Evolutionary conservation across 2,329 filamentous ascomycete species (phyloP).

Genomic region (Zymoseptoria pseudotritici): DNA sequence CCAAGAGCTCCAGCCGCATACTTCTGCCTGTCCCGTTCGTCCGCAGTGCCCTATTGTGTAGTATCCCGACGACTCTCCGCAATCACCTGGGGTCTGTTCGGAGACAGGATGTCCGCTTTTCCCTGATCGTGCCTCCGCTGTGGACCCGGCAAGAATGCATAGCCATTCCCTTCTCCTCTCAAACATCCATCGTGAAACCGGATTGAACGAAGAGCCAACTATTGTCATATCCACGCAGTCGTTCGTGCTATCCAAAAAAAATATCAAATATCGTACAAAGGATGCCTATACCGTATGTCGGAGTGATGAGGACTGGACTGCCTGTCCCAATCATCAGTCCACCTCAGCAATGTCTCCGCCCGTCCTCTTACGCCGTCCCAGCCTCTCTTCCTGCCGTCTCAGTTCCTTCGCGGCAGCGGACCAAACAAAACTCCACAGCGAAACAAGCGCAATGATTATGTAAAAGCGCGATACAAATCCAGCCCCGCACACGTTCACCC

Average conservation of each 20-base stretch:
- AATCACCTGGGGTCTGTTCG: no score
- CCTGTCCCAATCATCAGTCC: neutral
- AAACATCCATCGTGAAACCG: no score
- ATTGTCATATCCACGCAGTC: neutral
- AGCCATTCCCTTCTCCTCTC: no score
- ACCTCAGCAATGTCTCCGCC: neutral
- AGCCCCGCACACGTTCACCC: neutral
- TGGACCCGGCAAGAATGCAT: no score
- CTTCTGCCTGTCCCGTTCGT: no score
- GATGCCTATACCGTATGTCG: constrained; percentile 1
- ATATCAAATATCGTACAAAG: constrained; percentile 1
- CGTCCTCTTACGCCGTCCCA: neutral
- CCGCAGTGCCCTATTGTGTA: no score
- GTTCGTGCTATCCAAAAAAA: neutral
- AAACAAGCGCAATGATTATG: neutral
- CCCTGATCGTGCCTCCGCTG: no score
- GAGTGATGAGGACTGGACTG: neutral
- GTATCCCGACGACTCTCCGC: no score
- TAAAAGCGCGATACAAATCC: neutral
- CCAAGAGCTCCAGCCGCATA: no score
- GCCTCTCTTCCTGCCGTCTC: neutral
- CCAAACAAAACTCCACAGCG: neutral
- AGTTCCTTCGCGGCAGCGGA: neutral
- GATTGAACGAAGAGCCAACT: no score
- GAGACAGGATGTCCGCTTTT: no score